phyloP scores from a whole-genome alignment of 1,284 basidiomycete species.

The Fomes fomentarius region DNA sequence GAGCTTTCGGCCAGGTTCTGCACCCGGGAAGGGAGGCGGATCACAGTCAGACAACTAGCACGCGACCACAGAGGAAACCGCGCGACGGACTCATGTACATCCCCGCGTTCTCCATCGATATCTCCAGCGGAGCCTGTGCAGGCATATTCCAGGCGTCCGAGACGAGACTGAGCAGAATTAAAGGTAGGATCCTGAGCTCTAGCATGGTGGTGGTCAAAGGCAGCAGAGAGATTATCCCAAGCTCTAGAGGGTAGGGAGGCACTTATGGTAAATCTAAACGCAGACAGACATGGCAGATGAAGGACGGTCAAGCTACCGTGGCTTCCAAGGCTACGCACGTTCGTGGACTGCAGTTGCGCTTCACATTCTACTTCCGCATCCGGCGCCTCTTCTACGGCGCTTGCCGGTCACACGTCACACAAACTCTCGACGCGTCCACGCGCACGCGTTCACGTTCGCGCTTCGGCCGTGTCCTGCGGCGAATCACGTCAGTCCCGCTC shows the following conservation, averaged over 20 bases:
- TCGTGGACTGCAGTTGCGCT: conserved; percentile 24
- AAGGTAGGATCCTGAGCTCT: conserved; percentile 18
- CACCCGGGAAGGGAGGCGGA: conserved; percentile 1
- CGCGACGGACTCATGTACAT: conserved; percentile 20
- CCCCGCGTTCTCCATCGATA: conserved; percentile 14
- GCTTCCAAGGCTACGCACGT: conserved; percentile 32
- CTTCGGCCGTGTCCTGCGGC: background rate
- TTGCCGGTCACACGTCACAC: background rate
- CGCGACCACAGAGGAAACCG: conserved; percentile 7
- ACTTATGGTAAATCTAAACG: conserved; percentile 26
- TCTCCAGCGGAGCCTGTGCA: conserved; percentile 26
- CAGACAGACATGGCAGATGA: conserved; percentile 19
- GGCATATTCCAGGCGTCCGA: conserved; percentile 17
- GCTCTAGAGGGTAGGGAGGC: conserved; percentile 19
- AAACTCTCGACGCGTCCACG: conserved; percentile 6
- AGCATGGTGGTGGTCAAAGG: conserved; percentile 22
- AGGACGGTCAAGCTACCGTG: conserved; percentile 2
- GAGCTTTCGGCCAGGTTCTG: conserved; percentile 45
- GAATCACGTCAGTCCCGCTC: background rate
- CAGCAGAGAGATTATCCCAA: conserved; percentile 12
- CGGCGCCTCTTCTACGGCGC: background rate
- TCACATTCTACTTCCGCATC: background rate
- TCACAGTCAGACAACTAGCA: conserved; percentile 24
- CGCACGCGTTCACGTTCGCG: background rate
- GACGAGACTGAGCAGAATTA: conserved; percentile 18